phyloP scores from a whole-genome alignment of 176 grass and related monocot species.

The Musa beccarii region DNA sequence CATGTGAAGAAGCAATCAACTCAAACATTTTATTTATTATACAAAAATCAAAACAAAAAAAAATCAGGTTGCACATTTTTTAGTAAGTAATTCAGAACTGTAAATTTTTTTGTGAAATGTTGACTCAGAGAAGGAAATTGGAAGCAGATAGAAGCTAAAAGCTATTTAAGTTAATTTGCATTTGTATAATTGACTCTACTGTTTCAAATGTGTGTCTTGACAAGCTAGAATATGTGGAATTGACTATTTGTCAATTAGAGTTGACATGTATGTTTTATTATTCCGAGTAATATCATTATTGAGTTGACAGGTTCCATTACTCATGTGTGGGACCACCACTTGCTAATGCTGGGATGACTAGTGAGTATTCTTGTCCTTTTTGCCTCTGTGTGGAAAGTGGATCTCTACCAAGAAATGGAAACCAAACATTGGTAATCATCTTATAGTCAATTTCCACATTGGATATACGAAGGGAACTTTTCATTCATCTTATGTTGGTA shows the following conservation, averaged over 20 bases:
- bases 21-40: too few species aligned
- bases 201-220: background rate
- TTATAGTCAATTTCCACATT: slow-evolving; percentile 1
- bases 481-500: slow-evolving; percentile 17
- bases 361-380: slow-evolving; percentile 43
- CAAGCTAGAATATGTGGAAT: background rate
- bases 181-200: too few species aligned
- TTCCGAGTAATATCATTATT: slow-evolving; percentile 26
- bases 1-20: too few species aligned
- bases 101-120: too few species aligned
- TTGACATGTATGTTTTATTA: slow-evolving; percentile 10
- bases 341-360: slow-evolving; percentile 22
- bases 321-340: slow-evolving; percentile 39
- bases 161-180: too few species aligned
- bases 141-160: too few species aligned
- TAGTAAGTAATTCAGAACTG: too few species aligned
- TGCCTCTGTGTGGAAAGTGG: slow-evolving; percentile 63
- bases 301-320: slow-evolving; percentile 59
- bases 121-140: too few species aligned
- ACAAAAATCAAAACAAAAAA: too few species aligned
- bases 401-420: slow-evolving; percentile 39
- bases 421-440: slow-evolving; percentile 42
- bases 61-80: too few species aligned
- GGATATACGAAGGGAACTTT: slow-evolving; percentile 6
- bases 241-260: background rate